Evolutionary conservation across 2,329 filamentous ascomycete species (phyloP).

Genomic region (Ilyonectria destructans): DNA sequence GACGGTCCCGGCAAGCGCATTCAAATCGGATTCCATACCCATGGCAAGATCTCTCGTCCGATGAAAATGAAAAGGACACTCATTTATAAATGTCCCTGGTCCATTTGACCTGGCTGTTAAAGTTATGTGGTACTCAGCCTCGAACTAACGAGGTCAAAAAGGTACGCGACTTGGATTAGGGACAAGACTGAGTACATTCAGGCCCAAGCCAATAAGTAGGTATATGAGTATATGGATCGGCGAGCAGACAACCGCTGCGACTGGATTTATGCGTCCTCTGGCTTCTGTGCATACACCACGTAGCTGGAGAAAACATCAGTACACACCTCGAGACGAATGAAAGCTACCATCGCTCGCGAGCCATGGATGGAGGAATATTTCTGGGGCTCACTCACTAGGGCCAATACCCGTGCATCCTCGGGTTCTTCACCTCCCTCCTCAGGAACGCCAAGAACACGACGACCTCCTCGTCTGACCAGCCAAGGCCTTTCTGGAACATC

Average conservation of each 20-base stretch:
- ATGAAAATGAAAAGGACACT: no score
- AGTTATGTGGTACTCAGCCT: no score
- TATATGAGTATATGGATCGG: no score
- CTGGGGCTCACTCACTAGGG: slow-evolving; percentile 38
- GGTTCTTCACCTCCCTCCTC: slow-evolving; percentile 44
- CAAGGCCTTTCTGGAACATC: slow-evolving; percentile 51
- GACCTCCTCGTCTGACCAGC: slow-evolving; percentile 43
- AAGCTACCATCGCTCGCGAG: neutral
- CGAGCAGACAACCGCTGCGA: neutral
- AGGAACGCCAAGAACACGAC: slow-evolving; percentile 42
- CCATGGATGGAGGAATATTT: neutral
- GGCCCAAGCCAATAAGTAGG: no score
- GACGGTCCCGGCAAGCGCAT: no score
- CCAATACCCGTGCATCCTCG: slow-evolving; percentile 44
- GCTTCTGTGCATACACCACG: slow-evolving; percentile 33
- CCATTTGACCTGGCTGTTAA: no score
- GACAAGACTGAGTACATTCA: no score
- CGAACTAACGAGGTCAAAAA: no score
- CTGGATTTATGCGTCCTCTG: slow-evolving; percentile 12
- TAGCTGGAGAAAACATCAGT: slow-evolving; percentile 33
- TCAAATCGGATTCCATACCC: no score
- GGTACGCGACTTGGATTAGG: no score
- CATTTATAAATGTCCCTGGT: no score
- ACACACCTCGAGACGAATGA: accelerated
- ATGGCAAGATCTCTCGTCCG: no score